Percentiles rank a stretch among this genome's conserved stretches.
These are phyloP conservation scores for Mycena chlorophos DNA, from an alignment of 768 basidiomycete genomes.

Conservation along the genomic window DNA sequence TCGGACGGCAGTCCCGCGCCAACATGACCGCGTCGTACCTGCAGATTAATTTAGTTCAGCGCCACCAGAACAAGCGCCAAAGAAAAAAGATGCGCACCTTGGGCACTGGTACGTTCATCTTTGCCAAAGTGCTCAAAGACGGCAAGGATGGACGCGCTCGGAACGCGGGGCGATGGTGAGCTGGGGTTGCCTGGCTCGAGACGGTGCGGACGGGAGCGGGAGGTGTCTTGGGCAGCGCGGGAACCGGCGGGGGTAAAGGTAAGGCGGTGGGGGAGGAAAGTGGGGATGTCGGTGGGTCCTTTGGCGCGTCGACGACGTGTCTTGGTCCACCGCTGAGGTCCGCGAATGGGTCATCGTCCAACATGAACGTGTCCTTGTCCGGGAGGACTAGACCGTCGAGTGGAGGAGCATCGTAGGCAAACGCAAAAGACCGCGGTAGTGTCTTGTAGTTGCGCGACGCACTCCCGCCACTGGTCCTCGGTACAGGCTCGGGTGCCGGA, in stretches of 20 bases:
- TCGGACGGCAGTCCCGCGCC: conserved; percentile 54
- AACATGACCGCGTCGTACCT: conserved; percentile 54
- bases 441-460: conserved; percentile 20
- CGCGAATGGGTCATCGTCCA: conserved; percentile 78
- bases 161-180: conserved; percentile 51
- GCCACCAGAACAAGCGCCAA: no score
- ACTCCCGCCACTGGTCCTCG: conserved; percentile 1
- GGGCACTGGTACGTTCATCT: conserved; percentile 43
- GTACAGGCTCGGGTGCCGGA: background rate
- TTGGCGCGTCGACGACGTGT: background rate
- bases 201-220: conserved; percentile 18
- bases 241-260: conserved; percentile 17
- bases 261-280: conserved; percentile 17
- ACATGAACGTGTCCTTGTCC: conserved; percentile 35
- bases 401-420: conserved; percentile 9
- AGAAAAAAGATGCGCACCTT: conserved; percentile 38
- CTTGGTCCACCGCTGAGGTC: conserved; percentile 40
- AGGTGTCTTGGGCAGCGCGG: conserved; percentile 10
- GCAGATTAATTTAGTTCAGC: conserved; percentile 1
- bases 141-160: conserved; percentile 51
- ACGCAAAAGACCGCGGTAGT: conserved; percentile 30
- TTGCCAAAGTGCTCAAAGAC: conserved; percentile 48
- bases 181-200: conserved; percentile 34
- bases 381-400: conserved; percentile 7
- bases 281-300: background rate